Base-by-base conservation (phyloP, 805 yeast genomes). In the Nakazawaea wyomingensis region DNA sequence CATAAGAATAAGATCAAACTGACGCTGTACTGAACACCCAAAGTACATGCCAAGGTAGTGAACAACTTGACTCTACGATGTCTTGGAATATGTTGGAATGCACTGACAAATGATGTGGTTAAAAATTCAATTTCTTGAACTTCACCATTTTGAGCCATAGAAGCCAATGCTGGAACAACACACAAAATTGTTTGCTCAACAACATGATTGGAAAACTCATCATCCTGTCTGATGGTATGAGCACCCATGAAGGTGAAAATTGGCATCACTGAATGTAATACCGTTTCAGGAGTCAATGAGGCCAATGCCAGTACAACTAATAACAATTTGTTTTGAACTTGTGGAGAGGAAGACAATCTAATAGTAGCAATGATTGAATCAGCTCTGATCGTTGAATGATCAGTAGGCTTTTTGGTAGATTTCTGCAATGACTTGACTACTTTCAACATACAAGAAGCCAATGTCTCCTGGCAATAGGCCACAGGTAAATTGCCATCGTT, bases 201-300 rank as follows among this genome's bases (percentile, higher is more conserved):
- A 35, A 90, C 97, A 51, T 85, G 85, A 26, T 84, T 84, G 0
- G 97, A 88, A 56, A 86, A 91, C 58, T 88, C 97, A 61, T 93
- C 98, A 61, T 93, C 99, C 64, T 93, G 96, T 55, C 96, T 82
- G 41, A 93, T 78, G 11, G 97, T 90, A 56, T 89, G 95, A 10
- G 98, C 96, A 47, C 99, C 99, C 98, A 93, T 93, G 55, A 93
- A 93, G 1, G 99, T 93, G 69, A 93, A 93, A 40, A 93, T 91
- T n/a, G 99, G 99, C 99, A 93, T 93, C 7, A 93, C 96, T 2
- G 96, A 85, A 64, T 93, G 98, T 42, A 93, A 68, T 22, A 93
- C 89, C 24, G 85, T 78, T 56, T 91, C 97, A 7, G 98, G 96
- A 10, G 91, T 85, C 44, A 93, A 65, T 1, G 88, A 71, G 1